These are phyloP conservation scores for Flaveria linearis DNA, from an alignment of 129 eudicot genomes.

Conservation along the genomic window DNA sequence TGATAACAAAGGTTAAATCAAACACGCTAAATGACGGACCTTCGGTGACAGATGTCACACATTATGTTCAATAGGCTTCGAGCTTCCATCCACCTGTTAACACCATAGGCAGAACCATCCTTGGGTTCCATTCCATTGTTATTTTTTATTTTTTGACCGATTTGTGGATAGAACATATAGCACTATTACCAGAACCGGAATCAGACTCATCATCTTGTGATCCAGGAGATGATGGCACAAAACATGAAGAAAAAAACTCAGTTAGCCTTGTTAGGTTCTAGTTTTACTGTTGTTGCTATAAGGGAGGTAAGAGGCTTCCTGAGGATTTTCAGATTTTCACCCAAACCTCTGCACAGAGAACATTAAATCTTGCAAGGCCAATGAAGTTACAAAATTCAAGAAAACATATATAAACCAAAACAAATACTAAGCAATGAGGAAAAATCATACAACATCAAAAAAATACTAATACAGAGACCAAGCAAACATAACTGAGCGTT, in stretches of 20 bases:
- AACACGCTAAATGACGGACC: no score
- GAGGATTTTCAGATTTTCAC: not conserved
- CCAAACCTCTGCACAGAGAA: no score
- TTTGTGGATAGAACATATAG: conserved; percentile 38
- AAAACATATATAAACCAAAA: no score
- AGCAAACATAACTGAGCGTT: no score
- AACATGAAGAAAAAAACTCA: conserved; percentile 58
- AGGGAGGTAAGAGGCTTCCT: conserved; percentile 56
- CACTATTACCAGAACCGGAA: conserved; percentile 45
- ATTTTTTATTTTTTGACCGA: conserved; percentile 27
- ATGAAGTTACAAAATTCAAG: no score
- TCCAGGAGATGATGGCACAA: conserved; percentile 43
- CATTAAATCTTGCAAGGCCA: no score
- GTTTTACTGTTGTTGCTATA: conserved; percentile 40
- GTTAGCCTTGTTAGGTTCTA: conserved; percentile 42
- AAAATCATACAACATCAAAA: no score
- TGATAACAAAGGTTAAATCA: no score
- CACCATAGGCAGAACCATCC: conserved; percentile 35
- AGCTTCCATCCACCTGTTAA: conserved; percentile 55
- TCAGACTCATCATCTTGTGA: conserved; percentile 21
- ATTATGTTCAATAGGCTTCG: conserved; percentile 72
- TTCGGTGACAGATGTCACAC: no score
- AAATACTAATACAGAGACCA: no score
- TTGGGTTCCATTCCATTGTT: conserved; percentile 27
- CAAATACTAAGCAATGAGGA: no score